Conservation (phyloP, 2,329 filamentous ascomycete genomes). For the Setomelanomma holmii region DNA sequence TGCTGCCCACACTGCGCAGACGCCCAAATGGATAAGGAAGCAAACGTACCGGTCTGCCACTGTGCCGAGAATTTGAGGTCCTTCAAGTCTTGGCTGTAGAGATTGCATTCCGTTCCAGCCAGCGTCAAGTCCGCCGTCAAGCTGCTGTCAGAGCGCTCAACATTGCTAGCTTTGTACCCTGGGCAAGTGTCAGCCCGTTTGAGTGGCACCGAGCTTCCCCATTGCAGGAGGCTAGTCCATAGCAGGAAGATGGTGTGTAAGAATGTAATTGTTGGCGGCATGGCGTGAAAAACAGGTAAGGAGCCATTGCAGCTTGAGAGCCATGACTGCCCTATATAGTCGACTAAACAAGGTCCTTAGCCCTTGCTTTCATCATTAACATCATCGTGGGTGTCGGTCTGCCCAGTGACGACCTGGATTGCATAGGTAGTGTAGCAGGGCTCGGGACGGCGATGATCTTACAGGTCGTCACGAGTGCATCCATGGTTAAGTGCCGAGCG, state of each 20-base stretch:
- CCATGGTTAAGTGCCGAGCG: constrained; percentile 24
- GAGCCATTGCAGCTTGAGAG: constrained; percentile 31
- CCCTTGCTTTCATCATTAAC: constrained; percentile 27
- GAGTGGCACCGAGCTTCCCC: constrained; percentile 29
- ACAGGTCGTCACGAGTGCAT: constrained; percentile 41
- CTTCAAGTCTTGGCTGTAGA: constrained; percentile 63
- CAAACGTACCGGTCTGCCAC: constrained; percentile 63
- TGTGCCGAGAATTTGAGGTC: constrained; percentile 64
- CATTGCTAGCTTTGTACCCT: constrained; percentile 70
- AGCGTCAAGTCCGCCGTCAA: constrained; percentile 73
- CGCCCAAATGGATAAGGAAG: neutral
- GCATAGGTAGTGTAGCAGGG: constrained; percentile 15
- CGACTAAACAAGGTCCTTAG: constrained; percentile 34
- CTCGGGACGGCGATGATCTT: constrained; percentile 33
- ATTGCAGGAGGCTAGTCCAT: constrained; percentile 26
- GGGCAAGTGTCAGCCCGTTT: constrained; percentile 59
- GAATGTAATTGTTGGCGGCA: constrained; percentile 32
- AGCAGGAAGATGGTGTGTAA: constrained; percentile 30
- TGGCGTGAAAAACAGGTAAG: constrained; percentile 20
- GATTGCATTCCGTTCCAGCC: constrained; percentile 69
- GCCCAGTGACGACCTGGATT: constrained; percentile 15
- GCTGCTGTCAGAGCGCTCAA: constrained; percentile 59
- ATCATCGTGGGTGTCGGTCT: constrained; percentile 7
- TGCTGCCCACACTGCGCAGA: neutral
- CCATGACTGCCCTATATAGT: constrained; percentile 43